Base-by-base conservation (phyloP, 768 basidiomycete species). In the Amanita jacksonii region DNA sequence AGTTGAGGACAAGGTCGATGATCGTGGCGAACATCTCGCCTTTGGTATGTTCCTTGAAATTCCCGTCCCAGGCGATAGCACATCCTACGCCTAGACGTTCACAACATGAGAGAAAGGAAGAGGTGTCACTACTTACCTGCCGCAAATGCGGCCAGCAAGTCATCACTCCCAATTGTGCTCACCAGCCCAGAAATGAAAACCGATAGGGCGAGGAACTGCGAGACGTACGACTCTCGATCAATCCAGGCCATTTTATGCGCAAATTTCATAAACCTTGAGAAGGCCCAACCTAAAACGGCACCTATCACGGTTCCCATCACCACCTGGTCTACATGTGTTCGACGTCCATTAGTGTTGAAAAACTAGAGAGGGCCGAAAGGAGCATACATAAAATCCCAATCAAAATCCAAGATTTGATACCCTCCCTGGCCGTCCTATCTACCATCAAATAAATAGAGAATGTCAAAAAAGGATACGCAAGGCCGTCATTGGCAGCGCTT, bases 401-500 rank as follows among this genome's bases (percentile, higher is more conserved):
- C 32, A 91, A 71, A 43, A 93, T 65, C 93, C 96, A 96, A 55
- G 91, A 76, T 9, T 70, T 78, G 25, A 96, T 64, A 4, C 91
- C 89, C 8, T 69, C 69, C 0, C 68, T 62, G 10, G 64, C 69
- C 3, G 79, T 73, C 0, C 70, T 55, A 50, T 94, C 88, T 4
- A 90, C 51, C 8, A 81, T 81, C 36, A 98, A 69, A 59, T 94
- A 97, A 8, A 98, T 70, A 2, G 93, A 78, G 41, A 98, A 71
- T 20, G 77, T 75, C 44, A 97, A 68, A 59, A 97, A 97, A 0
- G 92, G 92, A 59, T 93, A 96, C 1, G 93, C 91, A 10, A 97
- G 72, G 1, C 96, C 96, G 52, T 98, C 96, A 61, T 99, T 99
- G 5, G 88, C 82, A 0, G 93, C 96, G 4, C 86, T 87, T 62